Conservation (phyloP, 805 yeast genomes). For the Schwanniomyces occidentalis region DNA sequence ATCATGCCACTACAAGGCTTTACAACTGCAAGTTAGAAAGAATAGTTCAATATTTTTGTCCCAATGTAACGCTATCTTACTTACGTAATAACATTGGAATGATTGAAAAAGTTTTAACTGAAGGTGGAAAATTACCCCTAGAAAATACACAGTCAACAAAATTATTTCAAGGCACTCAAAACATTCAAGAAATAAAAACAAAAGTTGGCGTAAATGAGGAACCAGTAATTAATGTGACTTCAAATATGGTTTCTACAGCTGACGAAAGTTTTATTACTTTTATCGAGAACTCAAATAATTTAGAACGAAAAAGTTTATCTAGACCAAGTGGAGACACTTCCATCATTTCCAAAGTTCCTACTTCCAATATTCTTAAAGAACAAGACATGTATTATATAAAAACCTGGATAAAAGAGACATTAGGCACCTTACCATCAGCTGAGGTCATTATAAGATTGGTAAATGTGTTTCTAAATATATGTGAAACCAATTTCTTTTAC, state of each 20-base stretch:
- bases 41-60: conserved; percentile 11
- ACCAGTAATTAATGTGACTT: conserved; percentile 3
- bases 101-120: conserved; percentile 11
- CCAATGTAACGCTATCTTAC: conserved; percentile 8
- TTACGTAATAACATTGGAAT: conserved; percentile 12
- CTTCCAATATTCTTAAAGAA: too few species aligned
- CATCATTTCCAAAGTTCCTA: too few species aligned
- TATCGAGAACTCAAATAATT: conserved; percentile 7
- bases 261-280: conserved; percentile 17
- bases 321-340: too few species aligned
- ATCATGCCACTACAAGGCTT: not conserved
- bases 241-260: conserved; percentile 12
- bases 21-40: conserved; percentile 15
- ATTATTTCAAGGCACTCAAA: too few species aligned
- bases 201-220: too few species aligned
- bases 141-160: not conserved
- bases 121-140: not conserved
- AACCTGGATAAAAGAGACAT: conserved; percentile 11
- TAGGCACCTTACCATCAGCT: conserved; percentile 11
- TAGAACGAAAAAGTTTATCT: too few species aligned
- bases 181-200: too few species aligned
- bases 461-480: conserved; percentile 12
- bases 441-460: conserved; percentile 9
- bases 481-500: conserved; percentile 18
- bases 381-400: too few species aligned